Conservation (phyloP, 257 asterid species). For the Lycium ferocissimum region DNA sequence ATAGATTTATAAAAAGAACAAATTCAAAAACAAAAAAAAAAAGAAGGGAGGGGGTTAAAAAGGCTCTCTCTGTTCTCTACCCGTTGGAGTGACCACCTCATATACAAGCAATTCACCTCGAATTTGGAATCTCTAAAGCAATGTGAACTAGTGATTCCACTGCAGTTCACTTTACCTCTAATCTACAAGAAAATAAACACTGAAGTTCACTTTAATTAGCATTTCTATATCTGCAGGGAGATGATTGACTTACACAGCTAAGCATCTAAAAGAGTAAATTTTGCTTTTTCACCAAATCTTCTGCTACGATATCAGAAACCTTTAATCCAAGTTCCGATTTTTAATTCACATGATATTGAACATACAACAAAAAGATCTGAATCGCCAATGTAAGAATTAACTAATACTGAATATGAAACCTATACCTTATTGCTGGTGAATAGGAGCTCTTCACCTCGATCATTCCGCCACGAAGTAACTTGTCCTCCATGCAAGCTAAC, state of each 20-base stretch:
- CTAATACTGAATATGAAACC: background rate
- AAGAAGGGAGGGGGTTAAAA: too few relatives aligned
- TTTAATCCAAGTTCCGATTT: background rate
- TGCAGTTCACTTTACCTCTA: conserved; percentile 9
- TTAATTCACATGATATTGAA: background rate
- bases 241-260: conserved; percentile 13
- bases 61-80: background rate
- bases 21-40: too few relatives aligned
- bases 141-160: conserved; percentile 16
- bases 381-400: background rate
- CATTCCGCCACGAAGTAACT: conserved; percentile 89
- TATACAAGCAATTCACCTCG: conserved; percentile 5
- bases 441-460: conserved; percentile 87
- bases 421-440: conserved; percentile 92
- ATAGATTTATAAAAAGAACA: too few relatives aligned
- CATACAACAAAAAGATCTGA: background rate
- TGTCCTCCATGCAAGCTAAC: conserved; percentile 90
- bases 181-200: background rate
- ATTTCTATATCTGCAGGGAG: background rate
- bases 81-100: background rate
- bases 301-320: background rate
- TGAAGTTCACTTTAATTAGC: conserved; percentile 4
- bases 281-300: background rate
- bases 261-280: conserved; percentile 2
- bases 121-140: conserved; percentile 3